These are phyloP conservation scores for Rosa rugosa DNA, from an alignment of 306 rosid genomes.

Conservation along the genomic window DNA sequence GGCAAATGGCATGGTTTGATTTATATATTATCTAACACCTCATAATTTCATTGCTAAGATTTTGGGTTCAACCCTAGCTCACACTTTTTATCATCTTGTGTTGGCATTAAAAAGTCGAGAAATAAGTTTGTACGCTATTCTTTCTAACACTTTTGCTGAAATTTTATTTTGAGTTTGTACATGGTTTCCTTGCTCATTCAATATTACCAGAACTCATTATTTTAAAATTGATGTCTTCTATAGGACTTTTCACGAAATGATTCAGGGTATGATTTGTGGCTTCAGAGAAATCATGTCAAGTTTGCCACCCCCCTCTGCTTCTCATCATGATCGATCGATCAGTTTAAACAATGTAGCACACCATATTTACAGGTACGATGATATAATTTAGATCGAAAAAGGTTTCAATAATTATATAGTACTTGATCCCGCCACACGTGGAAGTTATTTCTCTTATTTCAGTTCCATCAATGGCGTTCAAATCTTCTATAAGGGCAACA, in stretches of 20 bases:
- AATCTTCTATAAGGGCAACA: not conserved
- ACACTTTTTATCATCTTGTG: too few relatives aligned
- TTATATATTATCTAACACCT: too few relatives aligned
- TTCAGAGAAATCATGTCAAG: conserved; percentile 17
- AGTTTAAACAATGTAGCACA: conserved; percentile 29
- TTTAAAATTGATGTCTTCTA: not conserved
- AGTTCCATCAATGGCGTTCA: not conserved
- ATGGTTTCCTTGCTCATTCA: not conserved
- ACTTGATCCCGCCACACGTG: conserved; percentile 4
- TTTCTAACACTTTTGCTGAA: not conserved
- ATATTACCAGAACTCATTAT: not conserved
- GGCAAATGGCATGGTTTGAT: too few relatives aligned
- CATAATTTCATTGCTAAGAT: too few relatives aligned
- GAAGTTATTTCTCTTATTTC: not conserved
- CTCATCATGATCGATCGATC: conserved; percentile 15
- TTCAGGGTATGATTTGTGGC: conserved; percentile 19
- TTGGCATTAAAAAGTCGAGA: too few relatives aligned
- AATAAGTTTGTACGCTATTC: not conserved
- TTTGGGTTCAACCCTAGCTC: too few relatives aligned
- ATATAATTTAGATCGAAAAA: conserved; percentile 5
- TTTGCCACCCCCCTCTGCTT: not conserved
- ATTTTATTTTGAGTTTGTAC: not conserved
- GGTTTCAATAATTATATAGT: conserved; percentile 16
- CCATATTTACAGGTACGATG: conserved; percentile 15
- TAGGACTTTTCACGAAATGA: conserved; percentile 20